Percentiles rank a stretch among this genome's conserved stretches.
These are phyloP conservation scores for Amylocarpus encephaloides DNA, from an alignment of 2,329 filamentous ascomycete genomes.

Conservation along the genomic window DNA sequence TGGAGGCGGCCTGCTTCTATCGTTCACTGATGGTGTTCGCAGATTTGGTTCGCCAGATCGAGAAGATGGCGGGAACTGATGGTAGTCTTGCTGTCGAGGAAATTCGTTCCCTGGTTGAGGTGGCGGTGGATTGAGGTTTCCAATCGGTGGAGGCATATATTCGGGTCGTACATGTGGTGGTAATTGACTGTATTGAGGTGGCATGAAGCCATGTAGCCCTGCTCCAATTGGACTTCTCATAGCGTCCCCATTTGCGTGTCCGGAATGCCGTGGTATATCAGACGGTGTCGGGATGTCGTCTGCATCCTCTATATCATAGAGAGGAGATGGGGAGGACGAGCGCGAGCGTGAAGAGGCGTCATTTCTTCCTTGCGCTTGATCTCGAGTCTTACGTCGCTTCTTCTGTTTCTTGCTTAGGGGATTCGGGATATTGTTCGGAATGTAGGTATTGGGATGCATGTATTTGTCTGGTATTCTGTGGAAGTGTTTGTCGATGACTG, in stretches of 20 bases:
- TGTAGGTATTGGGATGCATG: constrained; percentile 6
- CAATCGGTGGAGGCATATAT: constrained; percentile 8
- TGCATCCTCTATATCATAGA: constrained; percentile 1
- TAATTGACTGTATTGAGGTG: constrained; percentile 4
- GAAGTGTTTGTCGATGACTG: constrained; percentile 14
- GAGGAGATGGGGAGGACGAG: background rate
- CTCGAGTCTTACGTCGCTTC: background rate
- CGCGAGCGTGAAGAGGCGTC: background rate
- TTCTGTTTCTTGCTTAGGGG: constrained; percentile 2
- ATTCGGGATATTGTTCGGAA: constrained; percentile 3
- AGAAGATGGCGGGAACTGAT: background rate
- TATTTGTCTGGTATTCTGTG: constrained; percentile 12
- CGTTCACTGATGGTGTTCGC: background rate
- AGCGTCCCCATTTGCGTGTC: background rate
- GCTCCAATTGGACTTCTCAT: background rate
- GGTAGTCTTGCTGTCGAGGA: background rate
- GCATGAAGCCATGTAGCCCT: background rate
- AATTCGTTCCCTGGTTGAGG: background rate
- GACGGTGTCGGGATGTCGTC: background rate
- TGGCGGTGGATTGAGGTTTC: background rate
- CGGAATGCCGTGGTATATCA: constrained; percentile 6
- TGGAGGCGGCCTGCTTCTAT: background rate
- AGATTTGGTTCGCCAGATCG: background rate
- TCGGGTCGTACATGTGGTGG: constrained; percentile 1
- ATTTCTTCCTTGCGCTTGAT: background rate